A percentile compares a stretch with the other conserved stretches of the same genome.
phyloP scores from a whole-genome alignment of 2,329 filamentous ascomycete species.

The Thielaviopsis punctulata region DNA sequence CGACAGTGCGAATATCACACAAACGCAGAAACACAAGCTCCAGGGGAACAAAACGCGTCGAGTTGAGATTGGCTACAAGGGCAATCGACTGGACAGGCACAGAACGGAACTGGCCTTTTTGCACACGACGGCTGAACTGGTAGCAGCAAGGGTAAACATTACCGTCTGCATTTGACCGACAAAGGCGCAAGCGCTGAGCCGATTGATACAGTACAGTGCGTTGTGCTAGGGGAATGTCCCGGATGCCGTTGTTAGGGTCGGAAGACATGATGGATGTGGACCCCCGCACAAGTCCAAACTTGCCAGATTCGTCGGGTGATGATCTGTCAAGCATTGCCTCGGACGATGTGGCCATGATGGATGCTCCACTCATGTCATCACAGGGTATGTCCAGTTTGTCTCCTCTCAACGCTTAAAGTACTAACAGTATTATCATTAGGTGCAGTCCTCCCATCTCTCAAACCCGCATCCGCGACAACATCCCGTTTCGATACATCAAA shows the following conservation, averaged over 20 bases:
- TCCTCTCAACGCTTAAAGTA: conserved; percentile 22
- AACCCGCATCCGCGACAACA: conserved; percentile 16
- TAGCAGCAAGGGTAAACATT: too few relatives aligned
- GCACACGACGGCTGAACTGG: too few relatives aligned
- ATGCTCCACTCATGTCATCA: conserved; percentile 2
- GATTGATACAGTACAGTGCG: too few relatives aligned
- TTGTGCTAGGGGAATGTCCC: too few relatives aligned
- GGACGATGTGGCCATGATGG: conserved; percentile 6
- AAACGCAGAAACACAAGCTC: too few relatives aligned
- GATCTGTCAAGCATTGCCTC: conserved; percentile 10
- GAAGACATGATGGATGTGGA: conserved; percentile 26
- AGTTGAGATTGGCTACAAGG: too few relatives aligned
- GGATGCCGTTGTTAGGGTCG: conserved; percentile 28
- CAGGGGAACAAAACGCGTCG: too few relatives aligned
- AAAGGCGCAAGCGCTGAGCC: too few relatives aligned
- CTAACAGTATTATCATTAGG: conserved; percentile 17
- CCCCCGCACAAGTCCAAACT: conserved; percentile 29
- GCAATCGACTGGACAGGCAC: too few relatives aligned
- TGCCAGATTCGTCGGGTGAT: conserved; percentile 25
- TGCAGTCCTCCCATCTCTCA: neutral
- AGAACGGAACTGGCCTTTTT: too few relatives aligned
- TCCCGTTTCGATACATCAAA: neutral
- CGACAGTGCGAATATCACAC: too few relatives aligned
- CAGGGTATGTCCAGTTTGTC: neutral
- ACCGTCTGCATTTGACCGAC: too few relatives aligned